Conservation (phyloP, 2,329 filamentous ascomycete species). For the Penicillium sp. region DNA sequence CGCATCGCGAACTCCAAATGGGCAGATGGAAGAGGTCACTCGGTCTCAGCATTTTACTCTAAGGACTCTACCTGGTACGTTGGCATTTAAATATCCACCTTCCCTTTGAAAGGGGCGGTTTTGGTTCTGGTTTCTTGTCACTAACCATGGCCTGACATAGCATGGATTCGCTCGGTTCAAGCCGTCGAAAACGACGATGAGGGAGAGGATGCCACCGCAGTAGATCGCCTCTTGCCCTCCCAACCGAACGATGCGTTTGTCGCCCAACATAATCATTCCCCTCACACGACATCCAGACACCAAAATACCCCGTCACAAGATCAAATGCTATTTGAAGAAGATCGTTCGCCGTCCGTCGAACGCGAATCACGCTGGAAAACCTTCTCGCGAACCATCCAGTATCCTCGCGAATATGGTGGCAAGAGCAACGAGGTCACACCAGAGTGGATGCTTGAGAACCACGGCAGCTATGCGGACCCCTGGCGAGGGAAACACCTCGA, state of each 20-base stretch:
- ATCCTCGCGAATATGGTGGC: constrained; percentile 41
- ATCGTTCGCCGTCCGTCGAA: constrained; percentile 1
- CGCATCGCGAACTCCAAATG: constrained; percentile 23
- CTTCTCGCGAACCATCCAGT: constrained; percentile 49
- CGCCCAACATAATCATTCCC: constrained; percentile 52
- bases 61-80: constrained; percentile 45
- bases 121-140: neutral
- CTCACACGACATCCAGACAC: constrained; percentile 35
- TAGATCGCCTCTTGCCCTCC: constrained; percentile 41
- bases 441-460: constrained; percentile 52
- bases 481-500: constrained; percentile 57
- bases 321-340: constrained; percentile 13
- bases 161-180: constrained; percentile 51
- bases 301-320: constrained; percentile 16
- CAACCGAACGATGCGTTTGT: constrained; percentile 46
- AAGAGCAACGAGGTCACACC: constrained; percentile 48
- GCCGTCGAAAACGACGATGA: constrained; percentile 37
- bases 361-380: constrained; percentile 53
- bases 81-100: too few relatives aligned
- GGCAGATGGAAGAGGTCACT: constrained; percentile 19
- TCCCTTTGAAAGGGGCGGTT: too few relatives aligned
- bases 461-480: constrained; percentile 50
- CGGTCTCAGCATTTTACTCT: constrained; percentile 20
- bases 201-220: constrained; percentile 39
- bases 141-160: constrained; percentile 28